These are phyloP conservation scores for Hericium rajendrae DNA, from an alignment of 768 basidiomycete species.

Conservation along the genomic window DNA sequence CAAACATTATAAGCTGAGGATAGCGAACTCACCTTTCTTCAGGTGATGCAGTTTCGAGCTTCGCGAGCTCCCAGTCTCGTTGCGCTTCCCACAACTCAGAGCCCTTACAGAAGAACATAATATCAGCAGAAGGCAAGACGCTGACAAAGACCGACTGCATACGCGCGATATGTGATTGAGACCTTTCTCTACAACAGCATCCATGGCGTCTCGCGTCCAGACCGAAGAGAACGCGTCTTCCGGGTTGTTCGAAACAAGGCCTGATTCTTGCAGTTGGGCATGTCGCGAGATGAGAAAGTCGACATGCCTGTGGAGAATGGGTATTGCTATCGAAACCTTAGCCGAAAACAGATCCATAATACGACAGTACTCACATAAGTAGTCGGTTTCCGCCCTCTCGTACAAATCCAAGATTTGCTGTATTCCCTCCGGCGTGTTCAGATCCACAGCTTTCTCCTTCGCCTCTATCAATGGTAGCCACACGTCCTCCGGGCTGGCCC, in stretches of 20 bases:
- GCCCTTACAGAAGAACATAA: slow-evolving; percentile 35
- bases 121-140: background rate
- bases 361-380: slow-evolving; percentile 54
- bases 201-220: slow-evolving; percentile 52
- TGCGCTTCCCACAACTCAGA: slow-evolving; percentile 61
- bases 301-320: slow-evolving; percentile 59
- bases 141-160: slow-evolving; percentile 2
- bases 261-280: slow-evolving; percentile 24
- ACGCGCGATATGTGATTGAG: slow-evolving; percentile 58
- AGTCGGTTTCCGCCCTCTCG: slow-evolving; percentile 60
- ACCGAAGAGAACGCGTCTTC: slow-evolving; percentile 50
- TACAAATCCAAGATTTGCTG: slow-evolving; percentile 53
- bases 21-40: slow-evolving; percentile 34
- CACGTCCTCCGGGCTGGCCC: slow-evolving; percentile 58
- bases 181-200: slow-evolving; percentile 46
- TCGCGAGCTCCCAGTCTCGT: slow-evolving; percentile 66
- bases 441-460: slow-evolving; percentile 39
- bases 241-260: slow-evolving; percentile 37
- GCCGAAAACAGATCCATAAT: background rate
- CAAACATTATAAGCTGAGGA: background rate
- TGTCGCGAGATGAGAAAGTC: slow-evolving; percentile 43
- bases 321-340: slow-evolving; percentile 47
- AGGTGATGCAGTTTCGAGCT: slow-evolving; percentile 38
- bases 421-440: slow-evolving; percentile 43
- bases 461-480: slow-evolving; percentile 63